Base-by-base conservation (phyloP, 768 basidiomycete species). In the Serendipita vermifera region DNA sequence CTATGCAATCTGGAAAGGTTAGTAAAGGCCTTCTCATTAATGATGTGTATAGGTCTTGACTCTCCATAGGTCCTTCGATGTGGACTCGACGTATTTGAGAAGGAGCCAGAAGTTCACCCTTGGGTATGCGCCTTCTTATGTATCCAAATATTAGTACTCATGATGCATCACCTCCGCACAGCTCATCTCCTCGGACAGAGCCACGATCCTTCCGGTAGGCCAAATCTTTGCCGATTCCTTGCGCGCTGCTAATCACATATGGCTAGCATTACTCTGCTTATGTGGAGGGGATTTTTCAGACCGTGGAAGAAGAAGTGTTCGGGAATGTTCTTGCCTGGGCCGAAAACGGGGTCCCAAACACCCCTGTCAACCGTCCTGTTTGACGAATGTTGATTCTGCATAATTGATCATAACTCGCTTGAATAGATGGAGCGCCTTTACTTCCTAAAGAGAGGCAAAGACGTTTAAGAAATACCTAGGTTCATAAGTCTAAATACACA, bases 1-100 rank as follows among this genome's bases (percentile, higher is more conserved):
- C 35, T 53, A 15, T 51, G 46, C 11, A 51, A 51, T 27, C 9
- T n/a, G 46, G 46, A 51, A 51, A 51, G 46, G 46, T 51, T 9
- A 31, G 46, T 20, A 13, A 7, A 31, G n/a, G 35, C 35, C 35
- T 36, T n/a, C n/a, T n/a, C n/a, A n/a, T n/a, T n/a, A n/a, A 36
- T n/a, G n/a, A 36, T 9, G 35, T 36, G 35, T 9, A 9, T n/a
- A 36, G 9, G 9, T 36, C 35, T 36, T 36, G 35, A 36, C 35
- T 9, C 35, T 9, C 5, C n/a, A 20, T 11, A 51, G 46, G 46
- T 51, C n/a, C 22, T 29, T n/a, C 46, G 46, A 9, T 51, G 46
- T n/a, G 46, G 46, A 24, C 46, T 51, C n/a, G 46, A 51, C 3
- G 27, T 31, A 15, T 51, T 22, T 29, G 46, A 51, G 27, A 31